These are phyloP conservation scores for Curvularia eragrostidis DNA, from an alignment of 2,329 filamentous ascomycete species.

Conservation along the genomic window DNA sequence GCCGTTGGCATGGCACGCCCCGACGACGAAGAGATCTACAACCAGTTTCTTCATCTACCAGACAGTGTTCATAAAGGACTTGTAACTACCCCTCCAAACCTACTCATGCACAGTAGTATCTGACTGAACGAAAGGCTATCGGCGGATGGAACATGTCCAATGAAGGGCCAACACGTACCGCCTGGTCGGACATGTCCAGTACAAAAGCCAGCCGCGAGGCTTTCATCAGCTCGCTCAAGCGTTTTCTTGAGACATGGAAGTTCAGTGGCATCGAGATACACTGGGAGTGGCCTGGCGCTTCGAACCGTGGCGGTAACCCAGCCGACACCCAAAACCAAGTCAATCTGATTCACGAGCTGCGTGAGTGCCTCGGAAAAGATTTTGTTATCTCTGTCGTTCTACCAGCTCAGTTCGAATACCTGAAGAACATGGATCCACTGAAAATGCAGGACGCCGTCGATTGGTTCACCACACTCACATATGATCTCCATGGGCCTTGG, in stretches of 20 bases:
- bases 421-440: conserved; percentile 36
- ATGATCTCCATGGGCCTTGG: conserved; percentile 53
- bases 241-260: conserved; percentile 53
- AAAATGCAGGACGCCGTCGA: conserved; percentile 42
- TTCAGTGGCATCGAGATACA: conserved; percentile 58
- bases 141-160: conserved; percentile 51
- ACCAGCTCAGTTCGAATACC: conserved; percentile 36
- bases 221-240: conserved; percentile 50
- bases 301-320: not conserved
- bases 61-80: conserved; percentile 26
- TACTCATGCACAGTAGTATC: not conserved
- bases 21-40: conserved; percentile 27
- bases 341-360: conserved; percentile 32
- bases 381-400: conserved; percentile 36
- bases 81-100: not conserved
- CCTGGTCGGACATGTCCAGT: conserved; percentile 47
- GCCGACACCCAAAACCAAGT: conserved; percentile 44
- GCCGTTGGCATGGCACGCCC: conserved; percentile 21
- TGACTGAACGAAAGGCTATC: conserved; percentile 29
- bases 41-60: conserved; percentile 24
- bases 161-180: conserved; percentile 44
- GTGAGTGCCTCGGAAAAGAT: conserved; percentile 25
- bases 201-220: conserved; percentile 33
- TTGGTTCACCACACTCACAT: conserved; percentile 57
- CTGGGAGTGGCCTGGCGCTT: conserved; percentile 50